Evolutionary conservation across 2,329 filamentous ascomycete genomes (phyloP).

Genomic region (Fusarium buxicola): DNA sequence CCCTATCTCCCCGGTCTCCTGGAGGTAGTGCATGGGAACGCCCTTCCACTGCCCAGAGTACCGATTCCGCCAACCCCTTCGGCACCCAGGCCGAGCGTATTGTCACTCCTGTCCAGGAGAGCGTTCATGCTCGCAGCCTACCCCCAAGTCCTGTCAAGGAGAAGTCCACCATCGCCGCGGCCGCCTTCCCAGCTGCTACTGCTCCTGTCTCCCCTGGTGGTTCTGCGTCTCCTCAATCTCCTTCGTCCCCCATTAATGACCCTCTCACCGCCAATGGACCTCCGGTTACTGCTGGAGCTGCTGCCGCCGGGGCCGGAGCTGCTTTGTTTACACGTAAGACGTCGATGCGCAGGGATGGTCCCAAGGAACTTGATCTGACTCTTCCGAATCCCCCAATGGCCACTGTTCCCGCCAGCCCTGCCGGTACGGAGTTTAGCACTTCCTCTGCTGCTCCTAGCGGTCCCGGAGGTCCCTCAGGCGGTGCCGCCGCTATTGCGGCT

Average conservation of each 20-base stretch:
- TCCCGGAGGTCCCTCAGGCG: constrained; percentile 56
- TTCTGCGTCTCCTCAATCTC: constrained; percentile 20
- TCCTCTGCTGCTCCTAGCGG: constrained; percentile 63
- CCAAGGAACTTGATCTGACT: constrained; percentile 66
- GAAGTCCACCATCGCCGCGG: constrained; percentile 23
- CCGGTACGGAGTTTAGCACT: constrained; percentile 72
- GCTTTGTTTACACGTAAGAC: constrained; percentile 62
- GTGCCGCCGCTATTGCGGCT: constrained; percentile 70
- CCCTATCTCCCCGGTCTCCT: constrained; percentile 42
- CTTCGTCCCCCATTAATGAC: constrained; percentile 47
- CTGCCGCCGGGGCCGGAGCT: constrained; percentile 53
- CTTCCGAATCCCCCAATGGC: constrained; percentile 52
- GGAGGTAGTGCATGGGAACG: constrained; percentile 61
- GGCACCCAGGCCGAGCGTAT: constrained; percentile 68
- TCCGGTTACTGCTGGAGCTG: constrained; percentile 45
- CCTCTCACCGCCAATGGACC: constrained; percentile 55
- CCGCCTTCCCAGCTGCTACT: constrained; percentile 46
- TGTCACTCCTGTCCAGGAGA: constrained; percentile 55
- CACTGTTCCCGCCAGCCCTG: constrained; percentile 66
- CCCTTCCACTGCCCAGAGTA: constrained; percentile 57
- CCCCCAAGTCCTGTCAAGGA: constrained; percentile 53
- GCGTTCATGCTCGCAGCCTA: constrained; percentile 29
- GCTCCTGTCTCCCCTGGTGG: constrained; percentile 18
- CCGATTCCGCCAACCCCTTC: constrained; percentile 77
- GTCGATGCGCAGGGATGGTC: constrained; percentile 66